phyloP scores from a whole-genome alignment of 2,329 filamentous ascomycete genomes.

The Thielaviopsis populi region DNA sequence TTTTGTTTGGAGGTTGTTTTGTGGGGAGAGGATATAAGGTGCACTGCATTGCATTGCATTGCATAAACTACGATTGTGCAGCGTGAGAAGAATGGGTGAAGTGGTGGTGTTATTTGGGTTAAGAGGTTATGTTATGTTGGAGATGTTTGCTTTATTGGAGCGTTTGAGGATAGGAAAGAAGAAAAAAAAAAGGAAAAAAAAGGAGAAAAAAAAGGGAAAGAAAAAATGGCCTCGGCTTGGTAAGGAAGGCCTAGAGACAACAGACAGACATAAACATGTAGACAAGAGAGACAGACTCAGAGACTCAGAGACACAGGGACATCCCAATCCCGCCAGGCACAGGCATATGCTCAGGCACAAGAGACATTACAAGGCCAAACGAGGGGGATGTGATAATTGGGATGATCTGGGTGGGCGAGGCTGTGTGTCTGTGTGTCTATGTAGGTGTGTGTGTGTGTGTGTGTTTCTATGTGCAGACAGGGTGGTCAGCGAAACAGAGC shows the following conservation, averaged over 20 bases:
- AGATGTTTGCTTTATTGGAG: too few species aligned
- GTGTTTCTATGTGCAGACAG: too few species aligned
- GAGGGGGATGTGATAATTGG: not conserved
- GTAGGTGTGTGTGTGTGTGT: not conserved
- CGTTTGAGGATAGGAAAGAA: too few species aligned
- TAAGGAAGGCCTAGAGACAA: too few species aligned
- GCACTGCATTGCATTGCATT: not conserved
- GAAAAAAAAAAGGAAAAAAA: not conserved
- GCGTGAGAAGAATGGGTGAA: not conserved
- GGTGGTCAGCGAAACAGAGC: not conserved
- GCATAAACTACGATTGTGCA: not conserved
- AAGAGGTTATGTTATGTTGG: too few species aligned
- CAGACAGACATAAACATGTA: too few species aligned
- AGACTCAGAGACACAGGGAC: not conserved
- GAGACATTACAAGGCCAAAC: not conserved
- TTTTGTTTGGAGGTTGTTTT: not conserved
- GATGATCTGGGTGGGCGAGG: not conserved
- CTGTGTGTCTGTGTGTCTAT: not conserved
- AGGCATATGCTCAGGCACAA: not conserved
- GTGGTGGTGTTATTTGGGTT: too few species aligned
- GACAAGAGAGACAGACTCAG: not conserved
- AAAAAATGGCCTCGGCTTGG: not conserved
- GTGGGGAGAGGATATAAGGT: not conserved
- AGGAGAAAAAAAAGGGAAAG: not conserved
- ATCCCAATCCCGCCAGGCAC: not conserved